Evolutionary conservation across 768 basidiomycete genomes (phyloP).

Genomic region (Postia placenta): DNA sequence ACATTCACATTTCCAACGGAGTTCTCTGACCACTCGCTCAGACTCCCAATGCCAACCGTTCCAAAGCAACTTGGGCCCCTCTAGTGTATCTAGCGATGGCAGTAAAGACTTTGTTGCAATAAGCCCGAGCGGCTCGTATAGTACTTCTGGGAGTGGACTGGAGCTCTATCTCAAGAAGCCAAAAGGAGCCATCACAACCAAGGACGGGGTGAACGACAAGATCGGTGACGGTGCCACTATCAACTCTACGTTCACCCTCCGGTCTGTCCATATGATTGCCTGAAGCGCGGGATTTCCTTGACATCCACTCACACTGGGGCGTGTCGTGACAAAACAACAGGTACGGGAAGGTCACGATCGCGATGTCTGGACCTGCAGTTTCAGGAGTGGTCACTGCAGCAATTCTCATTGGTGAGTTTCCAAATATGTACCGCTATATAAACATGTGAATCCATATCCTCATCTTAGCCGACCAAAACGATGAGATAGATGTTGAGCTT

Average conservation of each 20-base stretch:
- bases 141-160: conserved; percentile 20
- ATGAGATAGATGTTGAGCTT: conserved; percentile 40
- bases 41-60: conserved; percentile 22
- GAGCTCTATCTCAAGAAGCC: conserved; percentile 29
- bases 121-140: conserved; percentile 26
- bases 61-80: conserved; percentile 17
- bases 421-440: background rate
- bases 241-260: conserved; percentile 33
- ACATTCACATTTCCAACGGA: background rate
- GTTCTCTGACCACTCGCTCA: background rate
- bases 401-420: conserved; percentile 31
- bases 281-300: background rate
- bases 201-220: conserved; percentile 30
- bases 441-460: background rate
- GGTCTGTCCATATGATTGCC: too few relatives aligned
- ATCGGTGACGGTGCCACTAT: conserved; percentile 32
- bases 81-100: conserved; percentile 12
- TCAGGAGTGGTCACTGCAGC: conserved; percentile 35
- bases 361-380: conserved; percentile 26
- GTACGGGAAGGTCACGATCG: conserved; percentile 30
- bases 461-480: conserved; percentile 15
- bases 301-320: background rate
- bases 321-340: conserved; percentile 13
- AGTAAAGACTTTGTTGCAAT: conserved; percentile 23
- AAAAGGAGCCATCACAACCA: conserved; percentile 22